Evolutionary conservation across 371 early-diverging fungal species (phyloP), one percentile per base, ranked within the genome.

Genomic region (Rhizopus microsporus): DNA sequence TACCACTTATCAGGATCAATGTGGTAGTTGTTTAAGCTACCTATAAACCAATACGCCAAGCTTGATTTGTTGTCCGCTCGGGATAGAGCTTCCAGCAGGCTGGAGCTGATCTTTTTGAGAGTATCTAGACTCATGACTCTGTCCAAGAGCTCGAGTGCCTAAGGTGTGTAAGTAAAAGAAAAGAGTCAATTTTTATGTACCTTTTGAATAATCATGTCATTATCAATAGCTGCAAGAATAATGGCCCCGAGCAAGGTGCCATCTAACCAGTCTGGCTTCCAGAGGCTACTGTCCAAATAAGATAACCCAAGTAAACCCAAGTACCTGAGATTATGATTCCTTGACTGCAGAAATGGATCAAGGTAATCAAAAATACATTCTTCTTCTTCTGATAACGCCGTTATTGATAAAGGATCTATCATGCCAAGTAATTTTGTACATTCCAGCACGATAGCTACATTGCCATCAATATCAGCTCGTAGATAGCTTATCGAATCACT

Each of bases 311-410:
- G 23, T 7, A 81, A 42, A 6, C 81, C 81, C n/a, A 81, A 37
- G 43, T 81, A 81, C 47, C 75, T 74, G 38, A 78, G 31, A 34
- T 72, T 81, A 35, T 74, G 77, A 60, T 81, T 81, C 7, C 48
- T 34, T 1, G 78, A 63, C 4, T 54, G 15, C 10, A 78, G 42
- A 54, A 67, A 81, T 2, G 49, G 42, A 3, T 69, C 57, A 7
- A 81, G 48, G 3, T 73, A 51, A 1, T 60, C 43, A 13, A 76
- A 65, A 15, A 70, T 77, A n/a, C 67, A 53, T 17, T 54, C 46
- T 0, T 47, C 29, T 29, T 58, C 44, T 12, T 52, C 23, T 23
- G 3, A 7, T 23, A 40, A 34, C 13, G 16, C 47, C 8, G 65
- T 54, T 6, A 58, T 23, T 23, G 23, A 23, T 23, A 23, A 23